Percentiles rank a stretch among this genome's conserved stretches.
phyloP scores from a whole-genome alignment of 2,329 filamentous ascomycete species.

The Graphilbum fragrans region DNA sequence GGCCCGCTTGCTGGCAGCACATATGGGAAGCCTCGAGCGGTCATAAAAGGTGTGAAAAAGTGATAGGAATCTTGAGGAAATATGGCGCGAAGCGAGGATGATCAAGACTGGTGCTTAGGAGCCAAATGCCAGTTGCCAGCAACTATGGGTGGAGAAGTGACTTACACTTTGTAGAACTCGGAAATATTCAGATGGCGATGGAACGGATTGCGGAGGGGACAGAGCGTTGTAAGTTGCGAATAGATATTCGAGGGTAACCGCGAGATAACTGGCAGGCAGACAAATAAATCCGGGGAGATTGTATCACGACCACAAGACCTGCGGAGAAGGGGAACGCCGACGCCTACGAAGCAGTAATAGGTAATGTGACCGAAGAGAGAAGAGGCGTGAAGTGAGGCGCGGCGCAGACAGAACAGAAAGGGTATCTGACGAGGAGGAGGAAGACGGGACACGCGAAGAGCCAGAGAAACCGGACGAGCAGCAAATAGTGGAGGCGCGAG shows the following conservation, averaged over 20 bases:
- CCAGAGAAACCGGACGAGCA: neutral
- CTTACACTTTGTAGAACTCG: too few relatives aligned
- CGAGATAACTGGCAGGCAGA: neutral
- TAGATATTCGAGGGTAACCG: neutral
- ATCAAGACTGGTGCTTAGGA: too few relatives aligned
- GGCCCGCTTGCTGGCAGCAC: neutral
- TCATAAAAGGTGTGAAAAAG: too few relatives aligned
- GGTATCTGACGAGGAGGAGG: conserved; percentile 5
- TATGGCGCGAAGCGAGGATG: too few relatives aligned
- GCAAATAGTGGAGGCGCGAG: too few relatives aligned
- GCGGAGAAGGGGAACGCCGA: conserved; percentile 6
- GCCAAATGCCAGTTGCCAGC: too few relatives aligned
- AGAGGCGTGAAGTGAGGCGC: neutral
- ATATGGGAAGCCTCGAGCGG: too few relatives aligned
- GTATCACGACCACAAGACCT: conserved; percentile 5
- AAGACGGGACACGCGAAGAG: conserved; percentile 5
- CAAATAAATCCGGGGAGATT: neutral
- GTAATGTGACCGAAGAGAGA: conserved; percentile 1
- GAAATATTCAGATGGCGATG: neutral
- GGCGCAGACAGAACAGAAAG: neutral
- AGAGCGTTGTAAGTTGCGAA: conserved; percentile 1
- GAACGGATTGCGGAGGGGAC: neutral
- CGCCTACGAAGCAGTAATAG: conserved; percentile 6
- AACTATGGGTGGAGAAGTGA: too few relatives aligned
- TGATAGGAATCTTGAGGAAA: too few relatives aligned